Conservation (phyloP, 208 protist genomes). For the Leptomonas pyrrhocoris region DNA sequence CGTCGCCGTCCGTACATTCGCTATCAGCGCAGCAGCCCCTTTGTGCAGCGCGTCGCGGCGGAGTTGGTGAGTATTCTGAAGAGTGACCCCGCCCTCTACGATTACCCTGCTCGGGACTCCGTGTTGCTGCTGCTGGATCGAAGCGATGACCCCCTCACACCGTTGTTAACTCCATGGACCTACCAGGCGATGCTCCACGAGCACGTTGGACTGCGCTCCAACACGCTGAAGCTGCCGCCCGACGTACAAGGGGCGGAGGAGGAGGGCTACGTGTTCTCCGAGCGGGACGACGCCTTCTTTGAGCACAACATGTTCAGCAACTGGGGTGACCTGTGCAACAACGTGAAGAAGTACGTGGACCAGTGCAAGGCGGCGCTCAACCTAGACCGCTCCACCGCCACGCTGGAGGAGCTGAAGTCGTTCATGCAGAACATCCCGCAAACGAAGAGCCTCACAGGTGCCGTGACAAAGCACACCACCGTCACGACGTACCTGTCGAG, state of each 20-base stretch:
- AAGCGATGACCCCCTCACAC: constrained; percentile 95
- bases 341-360: constrained; percentile 94
- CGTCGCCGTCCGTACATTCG: constrained; percentile 70
- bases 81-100: constrained; percentile 85
- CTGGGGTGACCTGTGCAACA: constrained; percentile 97
- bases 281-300: constrained; percentile 96
- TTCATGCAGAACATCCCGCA: constrained; percentile 89
- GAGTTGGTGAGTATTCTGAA: constrained; percentile 75
- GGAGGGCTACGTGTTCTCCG: constrained; percentile 86
- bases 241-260: constrained; percentile 44
- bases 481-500: constrained; percentile 75
- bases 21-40: constrained; percentile 68
- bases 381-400: constrained; percentile 79
- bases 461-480: constrained; percentile 88
- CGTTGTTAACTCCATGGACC: constrained; percentile 98
- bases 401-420: constrained; percentile 87
- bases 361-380: constrained; percentile 89
- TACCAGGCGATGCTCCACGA: constrained; percentile 99
- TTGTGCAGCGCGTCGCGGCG: constrained; percentile 64
- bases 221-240: constrained; percentile 76
- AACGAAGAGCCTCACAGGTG: constrained; percentile 74
- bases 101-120: constrained; percentile 76
- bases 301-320: constrained; percentile 95
- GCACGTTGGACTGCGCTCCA: constrained; percentile 94
- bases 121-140: constrained; percentile 85